phyloP scores from a whole-genome alignment of 2,329 filamentous ascomycete species.

The Daldinia sp. region DNA sequence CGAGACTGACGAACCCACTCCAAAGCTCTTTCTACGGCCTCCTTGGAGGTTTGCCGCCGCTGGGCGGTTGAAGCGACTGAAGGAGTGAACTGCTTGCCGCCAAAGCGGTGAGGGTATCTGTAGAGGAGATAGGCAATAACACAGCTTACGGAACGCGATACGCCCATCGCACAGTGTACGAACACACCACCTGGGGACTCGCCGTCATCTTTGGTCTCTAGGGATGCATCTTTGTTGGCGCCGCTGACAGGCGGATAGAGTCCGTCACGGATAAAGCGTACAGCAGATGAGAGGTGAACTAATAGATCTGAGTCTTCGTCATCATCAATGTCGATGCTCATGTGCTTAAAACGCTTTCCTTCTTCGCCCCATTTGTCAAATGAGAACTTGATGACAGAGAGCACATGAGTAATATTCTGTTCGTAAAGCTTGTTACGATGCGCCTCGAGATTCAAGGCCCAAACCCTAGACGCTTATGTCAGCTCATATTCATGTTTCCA shows the following conservation, averaged over 20 bases:
- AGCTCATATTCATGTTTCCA: conserved; percentile 19
- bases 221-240: conserved; percentile 10
- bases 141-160: conserved; percentile 89
- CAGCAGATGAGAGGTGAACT: conserved; percentile 80
- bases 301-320: conserved; percentile 89
- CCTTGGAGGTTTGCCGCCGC: conserved; percentile 57
- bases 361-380: conserved; percentile 59
- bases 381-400: conserved; percentile 76
- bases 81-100: conserved; percentile 58
- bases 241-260: conserved; percentile 57
- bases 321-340: conserved; percentile 89
- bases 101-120: conserved; percentile 68
- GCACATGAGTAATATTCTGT: conserved; percentile 85
- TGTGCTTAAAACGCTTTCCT: conserved; percentile 74
- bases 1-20: conserved; percentile 76
- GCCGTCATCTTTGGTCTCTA: conserved; percentile 64
- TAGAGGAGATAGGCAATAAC: conserved; percentile 87
- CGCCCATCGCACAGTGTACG: conserved; percentile 89
- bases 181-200: conserved; percentile 60
- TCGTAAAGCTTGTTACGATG: conserved; percentile 76
- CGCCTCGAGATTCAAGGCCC: conserved; percentile 70
- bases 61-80: conserved; percentile 55
- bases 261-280: conserved; percentile 85
- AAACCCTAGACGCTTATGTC: conserved; percentile 69
- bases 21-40: conserved; percentile 72